Base-by-base conservation (phyloP, 2,329 filamentous ascomycete genomes). In the Phialophora tarda region DNA sequence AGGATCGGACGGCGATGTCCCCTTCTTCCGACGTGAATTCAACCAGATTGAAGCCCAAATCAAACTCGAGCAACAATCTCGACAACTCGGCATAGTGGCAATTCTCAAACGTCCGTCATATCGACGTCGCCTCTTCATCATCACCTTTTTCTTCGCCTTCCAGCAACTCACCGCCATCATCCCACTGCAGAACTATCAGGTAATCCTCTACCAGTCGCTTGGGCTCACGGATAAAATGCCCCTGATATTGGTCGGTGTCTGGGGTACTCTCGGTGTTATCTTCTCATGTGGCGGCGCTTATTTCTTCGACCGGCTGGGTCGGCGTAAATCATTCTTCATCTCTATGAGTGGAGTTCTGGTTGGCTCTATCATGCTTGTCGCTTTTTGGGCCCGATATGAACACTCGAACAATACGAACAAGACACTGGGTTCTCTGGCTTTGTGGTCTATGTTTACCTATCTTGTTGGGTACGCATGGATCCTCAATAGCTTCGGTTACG, bases 81-180 rank as follows among this genome's bases (percentile, higher is more conserved):
- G 60, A 60, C 62, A 56, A 59, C 55, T 64, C 2, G 56, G 62
- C 21, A 14, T 64, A 14, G 21, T 24, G 41, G 53, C 62, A 24
- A 30, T 64, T 47, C 62, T 64, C 28, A 56, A 56, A 56, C 26
- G 30, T 26, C 56, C 55, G 12, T 64, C 62, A 8, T 64, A 64
- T 56, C 62, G 62, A 23, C 59, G 60, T 56, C 62, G 62, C n/a
- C 59, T 64, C 55, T 64, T 59, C 62, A 64, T 64, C 62, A 56
- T 64, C 12, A 44, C 60, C 62, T 64, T 64, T 44, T 56, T 60
- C 24, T 64, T 64, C 62, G 62, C 62, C 21, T 64, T 64, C 21
- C 55, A 56, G 32, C 59, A 60, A 56, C 60, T 64, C 23, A 64
- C 62, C 24, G 62, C 55, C 28, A 64, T 64, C 44, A 64, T 64